Evolutionary conservation across 768 basidiomycete genomes (phyloP).

Genomic region (Russula sp.): DNA sequence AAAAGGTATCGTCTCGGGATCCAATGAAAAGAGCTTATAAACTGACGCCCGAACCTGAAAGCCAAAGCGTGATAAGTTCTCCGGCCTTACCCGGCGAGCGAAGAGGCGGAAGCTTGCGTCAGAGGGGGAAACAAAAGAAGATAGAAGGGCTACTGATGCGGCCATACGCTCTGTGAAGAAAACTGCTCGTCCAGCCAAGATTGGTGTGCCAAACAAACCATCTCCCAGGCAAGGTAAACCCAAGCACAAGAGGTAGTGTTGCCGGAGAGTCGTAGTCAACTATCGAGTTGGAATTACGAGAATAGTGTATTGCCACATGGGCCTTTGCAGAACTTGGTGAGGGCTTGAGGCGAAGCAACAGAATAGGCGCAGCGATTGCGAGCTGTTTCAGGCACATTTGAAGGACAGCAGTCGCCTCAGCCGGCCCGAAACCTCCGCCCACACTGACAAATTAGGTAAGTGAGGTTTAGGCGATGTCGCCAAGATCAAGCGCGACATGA

Average conservation of each 20-base stretch:
- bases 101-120: conserved; percentile 84
- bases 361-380: too few species aligned
- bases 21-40: background rate
- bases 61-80: conserved; percentile 70
- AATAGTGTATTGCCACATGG: too few species aligned
- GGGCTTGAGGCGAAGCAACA: too few species aligned
- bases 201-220: conserved; percentile 44
- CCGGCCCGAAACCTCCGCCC: too few species aligned
- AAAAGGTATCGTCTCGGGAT: conserved; percentile 24
- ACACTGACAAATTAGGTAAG: too few species aligned
- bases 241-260: conserved; percentile 17
- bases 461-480: too few species aligned
- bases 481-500: too few species aligned
- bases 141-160: conserved; percentile 49
- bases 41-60: conserved; percentile 26
- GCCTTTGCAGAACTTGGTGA: too few species aligned
- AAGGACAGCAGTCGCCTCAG: too few species aligned
- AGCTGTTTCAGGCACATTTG: too few species aligned
- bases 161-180: conserved; percentile 88
- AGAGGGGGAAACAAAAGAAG: conserved; percentile 70
- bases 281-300: too few species aligned
- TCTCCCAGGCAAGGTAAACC: conserved; percentile 29
- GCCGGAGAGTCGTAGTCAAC: too few species aligned
- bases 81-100: conserved; percentile 78
- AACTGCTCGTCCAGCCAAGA: conserved; percentile 62